A percentile compares a stretch with the other conserved stretches of the same genome.
Evolutionary conservation across 1,284 basidiomycete species (phyloP).

Genomic region (Agroathelia rolfsii): DNA sequence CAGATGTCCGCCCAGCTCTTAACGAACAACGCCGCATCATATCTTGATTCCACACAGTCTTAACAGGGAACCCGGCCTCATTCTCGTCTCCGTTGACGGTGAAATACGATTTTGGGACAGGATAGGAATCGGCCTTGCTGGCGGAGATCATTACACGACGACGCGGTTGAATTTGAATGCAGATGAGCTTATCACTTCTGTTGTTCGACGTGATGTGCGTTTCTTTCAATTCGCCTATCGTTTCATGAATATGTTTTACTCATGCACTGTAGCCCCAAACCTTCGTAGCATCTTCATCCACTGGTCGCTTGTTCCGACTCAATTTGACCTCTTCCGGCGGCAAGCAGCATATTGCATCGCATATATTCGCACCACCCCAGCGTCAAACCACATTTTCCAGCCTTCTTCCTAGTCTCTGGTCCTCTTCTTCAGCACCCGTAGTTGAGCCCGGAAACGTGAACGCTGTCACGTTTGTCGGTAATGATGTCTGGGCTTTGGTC

Average conservation of each 20-base stretch:
- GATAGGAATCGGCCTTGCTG: slow-evolving; percentile 70
- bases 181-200: slow-evolving; percentile 53
- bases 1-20: slow-evolving; percentile 43
- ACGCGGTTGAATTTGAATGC: slow-evolving; percentile 40
- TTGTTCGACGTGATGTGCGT: slow-evolving; percentile 56
- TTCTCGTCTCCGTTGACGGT: slow-evolving; percentile 56
- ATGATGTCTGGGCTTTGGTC: slow-evolving; percentile 53
- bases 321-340: slow-evolving; percentile 56
- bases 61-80: slow-evolving; percentile 69
- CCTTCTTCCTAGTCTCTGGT: slow-evolving; percentile 50
- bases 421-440: slow-evolving; percentile 13
- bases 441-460: slow-evolving; percentile 46
- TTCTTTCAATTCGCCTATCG: slow-evolving; percentile 4
- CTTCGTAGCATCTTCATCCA: slow-evolving; percentile 58
- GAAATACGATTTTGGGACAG: slow-evolving; percentile 72
- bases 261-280: slow-evolving; percentile 39
- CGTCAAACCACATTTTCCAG: slow-evolving; percentile 45
- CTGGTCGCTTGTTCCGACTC: slow-evolving; percentile 56
- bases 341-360: slow-evolving; percentile 48
- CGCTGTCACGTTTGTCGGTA: slow-evolving; percentile 42
- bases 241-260: slow-evolving; percentile 9
- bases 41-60: slow-evolving; percentile 58
- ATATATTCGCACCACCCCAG: slow-evolving; percentile 47
- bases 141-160: slow-evolving; percentile 58
- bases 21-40: slow-evolving; percentile 49